Evolutionary conservation across 2,329 filamentous ascomycete species (phyloP), one percentile per base, ranked within the genome.

Genomic region (Penicillium sp.): DNA sequence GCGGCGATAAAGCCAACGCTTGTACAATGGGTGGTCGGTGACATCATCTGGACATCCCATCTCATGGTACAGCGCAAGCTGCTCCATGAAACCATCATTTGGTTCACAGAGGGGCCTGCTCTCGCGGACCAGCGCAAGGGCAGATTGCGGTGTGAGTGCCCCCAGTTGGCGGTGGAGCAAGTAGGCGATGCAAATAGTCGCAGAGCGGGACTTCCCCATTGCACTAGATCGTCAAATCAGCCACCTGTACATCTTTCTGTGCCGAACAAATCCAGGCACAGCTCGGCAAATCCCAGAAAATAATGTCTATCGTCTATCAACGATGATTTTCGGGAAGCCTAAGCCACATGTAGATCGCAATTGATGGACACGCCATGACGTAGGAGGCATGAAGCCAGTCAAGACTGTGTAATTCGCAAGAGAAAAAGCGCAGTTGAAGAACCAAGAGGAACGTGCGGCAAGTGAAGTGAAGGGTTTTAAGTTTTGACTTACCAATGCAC

Each of bases 181-280:
- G 73, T 92, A 97, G 57, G 94, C 93, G 54, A 95, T 82, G 51
- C 90, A 82, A 61, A 90, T 84, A 30, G 91, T 87, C 61, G 93
- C 89, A 44, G 93, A 97, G 55, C 94, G 89, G 32, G 92, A 97
- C 76, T 95, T 96, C 49, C 94, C 94, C 86, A 96, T 96, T 19
- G 91, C 93, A 80, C 94, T 96, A 47, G 75, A 82, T 79, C 51
- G 26, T 36, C 36, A 44, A 35, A 42, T 63, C 9, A 47, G 56
- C 55, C 59, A 42, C 3, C 30, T 39, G 42, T 45, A 44, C 19
- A 36, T 40, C n/a, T 32, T 49, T 40, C 29, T 18, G 26, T 35
- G n/a, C 51, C 10, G 26, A 35, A 42, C 19, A 10, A 35, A 30
- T 32, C 39, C 23, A 41, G 47, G 34, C 32, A 30, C 41, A 26